A percentile compares a stretch with the other conserved stretches of the same genome.
Conservation (phyloP, 2,329 filamentous ascomycete genomes). For the Aspergillus thermomutatus region DNA sequence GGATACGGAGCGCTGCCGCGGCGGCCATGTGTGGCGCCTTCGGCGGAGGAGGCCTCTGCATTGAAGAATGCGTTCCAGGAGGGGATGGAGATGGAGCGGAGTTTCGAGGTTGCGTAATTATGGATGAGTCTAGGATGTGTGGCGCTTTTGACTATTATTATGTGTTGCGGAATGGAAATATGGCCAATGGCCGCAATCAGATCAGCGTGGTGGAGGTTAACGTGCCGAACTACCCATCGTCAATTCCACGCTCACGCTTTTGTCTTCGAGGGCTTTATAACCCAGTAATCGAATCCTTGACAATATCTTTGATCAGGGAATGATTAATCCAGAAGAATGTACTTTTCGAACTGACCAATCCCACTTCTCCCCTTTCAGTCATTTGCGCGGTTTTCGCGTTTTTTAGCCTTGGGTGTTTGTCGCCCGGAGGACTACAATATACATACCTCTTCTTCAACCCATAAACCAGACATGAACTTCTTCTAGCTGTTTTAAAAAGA, state of each 20-base stretch:
- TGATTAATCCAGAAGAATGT: not conserved
- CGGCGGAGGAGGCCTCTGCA: slow-evolving; percentile 27
- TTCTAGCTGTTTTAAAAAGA: not conserved
- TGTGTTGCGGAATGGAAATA: not conserved
- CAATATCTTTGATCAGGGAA: not conserved
- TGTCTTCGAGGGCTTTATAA: not conserved
- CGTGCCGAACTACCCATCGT: not conserved
- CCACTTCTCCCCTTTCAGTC: not conserved
- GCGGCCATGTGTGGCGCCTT: slow-evolving; percentile 57
- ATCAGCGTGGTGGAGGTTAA: too few relatives aligned
- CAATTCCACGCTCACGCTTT: not conserved
- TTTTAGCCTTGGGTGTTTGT: not conserved
- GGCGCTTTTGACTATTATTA: slow-evolving; percentile 7
- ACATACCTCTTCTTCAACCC: not conserved
- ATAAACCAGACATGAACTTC: not conserved
- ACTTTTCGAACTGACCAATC: not conserved
- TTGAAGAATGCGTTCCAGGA: slow-evolving; percentile 39
- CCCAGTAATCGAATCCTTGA: not conserved
- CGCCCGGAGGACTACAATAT: not conserved
- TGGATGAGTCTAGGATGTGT: slow-evolving; percentile 12
- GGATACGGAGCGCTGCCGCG: slow-evolving; percentile 78
- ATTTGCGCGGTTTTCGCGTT: slow-evolving; percentile 3
- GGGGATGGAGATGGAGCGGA: slow-evolving; percentile 35
- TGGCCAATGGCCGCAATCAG: not conserved
- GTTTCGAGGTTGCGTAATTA: slow-evolving; percentile 18